Evolutionary conservation across 805 yeast genomes (phyloP), one percentile per base, ranked within the genome.

Genomic region (Hanseniaspora osmophila): DNA sequence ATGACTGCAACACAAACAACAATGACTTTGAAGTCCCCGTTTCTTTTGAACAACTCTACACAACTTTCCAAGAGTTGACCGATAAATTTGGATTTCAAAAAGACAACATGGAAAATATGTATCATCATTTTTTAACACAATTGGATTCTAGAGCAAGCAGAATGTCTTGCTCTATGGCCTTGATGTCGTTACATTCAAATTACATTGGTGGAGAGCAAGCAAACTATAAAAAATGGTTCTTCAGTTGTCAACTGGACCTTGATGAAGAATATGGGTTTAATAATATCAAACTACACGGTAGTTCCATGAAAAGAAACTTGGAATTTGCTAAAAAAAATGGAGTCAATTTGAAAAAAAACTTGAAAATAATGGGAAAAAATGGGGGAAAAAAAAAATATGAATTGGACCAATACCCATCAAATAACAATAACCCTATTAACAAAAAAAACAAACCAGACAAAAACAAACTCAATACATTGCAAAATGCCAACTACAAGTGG

Each of bases 151-250:
- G 96, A 48, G 74, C 95, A 0, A 76, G 94, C 49, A 73, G 97
- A 49, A 75, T 80, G 72, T 62, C 78, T 1, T 83, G 95, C 3
- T 61, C 67, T 33, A 71, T 66, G 47, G 96, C 96, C 0, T 66
- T 90, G 47, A 57, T 78, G 2, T 75, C 90, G 0, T 63, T 90
- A 32, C 97, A 90, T 63, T 79, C 86, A 1, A 94, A 88, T 50
- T 90, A 90, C 62, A 85, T 90, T 49, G 96, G 96, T 0, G 96
- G 97, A 15, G 84, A 79, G 43, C 69, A 78, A 48, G 75, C 96
- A 3, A 90, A 90, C 63, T 90, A 80, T 63, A 75, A 80, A 56
- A 86, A 84, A 62, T 90, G 97, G 97, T 86, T 78, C 60, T 84
- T 88, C 63, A 85, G 94, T 40, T 85, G 94, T 9, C 85, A 80